Base-by-base conservation (phyloP, 176 grass and related monocot genomes). In the Triticum urartu region DNA sequence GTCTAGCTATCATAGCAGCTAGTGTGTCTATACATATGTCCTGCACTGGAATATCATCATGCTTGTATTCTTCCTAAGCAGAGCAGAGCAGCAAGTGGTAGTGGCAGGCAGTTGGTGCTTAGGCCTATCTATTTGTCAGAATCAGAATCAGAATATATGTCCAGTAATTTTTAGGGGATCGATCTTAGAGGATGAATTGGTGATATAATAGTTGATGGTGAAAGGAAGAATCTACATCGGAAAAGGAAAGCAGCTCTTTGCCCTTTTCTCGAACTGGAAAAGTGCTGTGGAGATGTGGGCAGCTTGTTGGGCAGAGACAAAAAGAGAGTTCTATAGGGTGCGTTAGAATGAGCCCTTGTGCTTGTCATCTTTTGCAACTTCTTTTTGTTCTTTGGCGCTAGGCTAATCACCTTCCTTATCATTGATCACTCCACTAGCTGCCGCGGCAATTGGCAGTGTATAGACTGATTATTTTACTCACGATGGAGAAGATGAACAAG, bases 121-220 rank as follows among this genome's bases (percentile, higher is more conserved):
- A 84, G 60, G 69, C 58, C 36, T 76, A 39, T 52, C 42, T 82
- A 85, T 50, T 50, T 50, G 68, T 35, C 78, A 89, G 88, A 86
- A 86, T 79, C 81, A 79, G 87, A 83, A 79, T 75, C 83, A 86
- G 63, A 69, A 78, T 66, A 86, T 86, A 39, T 86, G 71, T 69
- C 78, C 62, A 68, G 48, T 76, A 26, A 15, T 21, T 83, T 83
- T 59, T 56, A 30, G 30, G 52, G 72, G 0, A 4, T 33, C 39
- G 5, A 14, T 66, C 39, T 77, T 78, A 61, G 1, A 67, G n/a
- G 48, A 39, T 76, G 22, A 17, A 36, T 38, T 20, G 24, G 13
- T 76, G 58, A 17, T 79, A 56, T 59, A 75, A 45, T 45, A 67
- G 34, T 33, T 81, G 34, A 58, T 35, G 45, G 77, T 81, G 77